Evolutionary conservation across 2,329 filamentous ascomycete genomes (phyloP).

Genomic region (Stemphylium vesicarium): DNA sequence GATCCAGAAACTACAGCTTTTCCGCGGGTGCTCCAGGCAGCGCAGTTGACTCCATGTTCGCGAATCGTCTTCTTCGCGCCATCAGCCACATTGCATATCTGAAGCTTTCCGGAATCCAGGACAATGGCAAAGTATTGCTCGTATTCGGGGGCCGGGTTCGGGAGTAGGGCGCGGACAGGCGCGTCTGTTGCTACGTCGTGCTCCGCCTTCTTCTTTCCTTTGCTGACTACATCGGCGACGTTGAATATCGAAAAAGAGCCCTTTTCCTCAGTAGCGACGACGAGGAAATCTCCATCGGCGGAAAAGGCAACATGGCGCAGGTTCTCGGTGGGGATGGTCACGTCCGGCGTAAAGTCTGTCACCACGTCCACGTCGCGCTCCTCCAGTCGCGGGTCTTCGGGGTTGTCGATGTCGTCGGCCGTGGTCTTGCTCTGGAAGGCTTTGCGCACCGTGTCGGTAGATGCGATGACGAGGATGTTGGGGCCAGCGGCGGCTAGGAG

Average conservation of each 20-base stretch:
- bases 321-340: conserved; percentile 74
- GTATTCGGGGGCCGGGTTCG: conserved; percentile 78
- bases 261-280: conserved; percentile 80
- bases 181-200: conserved; percentile 80
- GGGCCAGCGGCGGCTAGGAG: conserved; percentile 88
- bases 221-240: conserved; percentile 70
- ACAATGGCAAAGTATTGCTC: conserved; percentile 81
- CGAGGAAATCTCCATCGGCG: conserved; percentile 82
- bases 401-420: conserved; percentile 11
- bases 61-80: conserved; percentile 63
- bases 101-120: conserved; percentile 77
- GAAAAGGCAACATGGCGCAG: conserved; percentile 91
- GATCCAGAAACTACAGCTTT: conserved; percentile 92
- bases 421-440: conserved; percentile 65
- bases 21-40: conserved; percentile 90
- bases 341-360: conserved; percentile 74
- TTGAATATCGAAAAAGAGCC: conserved; percentile 81
- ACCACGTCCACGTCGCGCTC: conserved; percentile 66
- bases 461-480: conserved; percentile 75
- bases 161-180: conserved; percentile 73
- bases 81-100: conserved; percentile 78
- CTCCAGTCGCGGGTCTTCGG: conserved; percentile 11
- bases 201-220: conserved; percentile 67
- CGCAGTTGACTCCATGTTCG: conserved; percentile 77
- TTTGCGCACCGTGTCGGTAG: conserved; percentile 77